phyloP scores from a whole-genome alignment of 768 basidiomycete genomes.

The Rhizopogon vinicolor region DNA sequence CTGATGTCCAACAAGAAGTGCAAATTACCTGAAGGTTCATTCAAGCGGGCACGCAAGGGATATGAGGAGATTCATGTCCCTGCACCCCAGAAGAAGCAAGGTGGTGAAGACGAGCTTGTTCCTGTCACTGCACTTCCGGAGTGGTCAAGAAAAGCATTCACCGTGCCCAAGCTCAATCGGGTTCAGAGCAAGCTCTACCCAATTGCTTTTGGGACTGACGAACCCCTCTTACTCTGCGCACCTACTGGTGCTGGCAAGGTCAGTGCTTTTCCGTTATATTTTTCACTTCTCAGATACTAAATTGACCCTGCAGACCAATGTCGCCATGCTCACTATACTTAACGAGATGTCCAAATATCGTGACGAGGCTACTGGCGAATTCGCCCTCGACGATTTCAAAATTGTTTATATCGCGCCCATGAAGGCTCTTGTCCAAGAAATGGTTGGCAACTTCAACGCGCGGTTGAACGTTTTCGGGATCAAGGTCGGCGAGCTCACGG shows the following conservation, averaged over 20 bases:
- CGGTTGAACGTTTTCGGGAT: slow-evolving; percentile 71
- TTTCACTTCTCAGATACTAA: not conserved
- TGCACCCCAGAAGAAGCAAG: slow-evolving; percentile 75
- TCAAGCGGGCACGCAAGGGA: slow-evolving; percentile 94
- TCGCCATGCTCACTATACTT: slow-evolving; percentile 92
- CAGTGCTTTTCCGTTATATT: slow-evolving; percentile 14
- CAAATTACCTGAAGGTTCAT: slow-evolving; percentile 95
- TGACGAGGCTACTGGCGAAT: slow-evolving; percentile 72
- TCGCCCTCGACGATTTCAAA: slow-evolving; percentile 90
- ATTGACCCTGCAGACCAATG: slow-evolving; percentile 72
- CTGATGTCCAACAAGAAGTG: slow-evolving; percentile 99
- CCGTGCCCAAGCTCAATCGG: slow-evolving; percentile 76
- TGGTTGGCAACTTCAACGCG: slow-evolving; percentile 90
- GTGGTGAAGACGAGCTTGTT: slow-evolving; percentile 62
- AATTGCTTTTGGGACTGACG: slow-evolving; percentile 90
- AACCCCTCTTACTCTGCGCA: slow-evolving; percentile 92
- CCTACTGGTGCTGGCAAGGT: slow-evolving; percentile 99
- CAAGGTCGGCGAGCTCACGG: slow-evolving; percentile 92
- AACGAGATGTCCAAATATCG: slow-evolving; percentile 87
- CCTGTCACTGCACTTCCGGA: slow-evolving; percentile 67
- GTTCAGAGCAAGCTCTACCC: slow-evolving; percentile 94
- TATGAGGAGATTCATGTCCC: slow-evolving; percentile 98
- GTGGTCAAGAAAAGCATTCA: slow-evolving; percentile 89
- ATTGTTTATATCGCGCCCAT: slow-evolving; percentile 97
- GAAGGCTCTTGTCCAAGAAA: slow-evolving; percentile 99